Evolutionary conservation across 2,329 filamentous ascomycete genomes (phyloP), one percentile per base, ranked within the genome.

Genomic region (Monosporascus sp.): DNA sequence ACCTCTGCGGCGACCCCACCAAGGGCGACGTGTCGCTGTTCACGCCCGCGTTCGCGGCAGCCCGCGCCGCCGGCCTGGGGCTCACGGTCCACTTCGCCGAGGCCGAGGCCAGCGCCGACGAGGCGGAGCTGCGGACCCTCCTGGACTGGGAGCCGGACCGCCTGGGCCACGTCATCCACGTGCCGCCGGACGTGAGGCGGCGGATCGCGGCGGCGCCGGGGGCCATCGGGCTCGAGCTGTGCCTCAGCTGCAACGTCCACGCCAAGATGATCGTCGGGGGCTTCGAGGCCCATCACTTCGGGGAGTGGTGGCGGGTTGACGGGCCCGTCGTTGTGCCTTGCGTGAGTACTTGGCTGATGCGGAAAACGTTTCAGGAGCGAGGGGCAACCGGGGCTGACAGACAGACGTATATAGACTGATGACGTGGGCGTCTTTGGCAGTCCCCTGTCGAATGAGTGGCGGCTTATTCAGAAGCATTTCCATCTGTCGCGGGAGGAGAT

Each of bases 351-450:
- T 14, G 9, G 9, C 31, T 11, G 31, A 35, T 4, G 11, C 31
- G 11, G 31, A 35, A 35, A 11, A 5, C 31, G 11, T 35, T 35
- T 35, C 31, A 11, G 31, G 27, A 11, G 31, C 4, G 31, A 35
- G 31, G 3, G 31, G 11, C 14, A 35, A 36, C 17, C 37, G 22
- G 5, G 20, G 39, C 53, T 57, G 22, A 59, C 46, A 27, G 17
- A 15, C 4, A 27, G 38, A 47, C 20, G 14, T 35, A 14, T 14
- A 17, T 55, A 91, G 87, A 94, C 89, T 1, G 90, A 94, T 65
- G 89, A 94, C 62, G 86, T 93, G 9, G 90, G 89, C 2, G 83
- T 94, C 22, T 94, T 94, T 62, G 86, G 85, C 49, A 92, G 87
- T 63, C 77, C 82, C 0, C 70, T 92, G 4, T 91, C 88, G 1